Evolutionary conservation across 345 rosid genomes (phyloP).

Genomic region (Microthlaspi erraticum): DNA sequence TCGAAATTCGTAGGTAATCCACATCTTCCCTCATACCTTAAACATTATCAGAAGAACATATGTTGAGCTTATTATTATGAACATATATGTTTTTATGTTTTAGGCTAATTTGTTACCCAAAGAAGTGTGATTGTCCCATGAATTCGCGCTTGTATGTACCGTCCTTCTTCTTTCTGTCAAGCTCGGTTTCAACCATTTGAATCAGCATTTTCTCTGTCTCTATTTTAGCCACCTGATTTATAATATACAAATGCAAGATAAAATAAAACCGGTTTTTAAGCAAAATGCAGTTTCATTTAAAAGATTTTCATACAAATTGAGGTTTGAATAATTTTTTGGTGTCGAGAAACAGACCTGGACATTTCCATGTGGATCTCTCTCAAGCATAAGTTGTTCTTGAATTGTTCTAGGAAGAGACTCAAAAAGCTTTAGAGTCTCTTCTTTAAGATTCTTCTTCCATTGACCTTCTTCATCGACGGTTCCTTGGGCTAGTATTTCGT

Average conservation of each 20-base stretch:
- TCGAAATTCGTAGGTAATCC: slow-evolving; percentile 97
- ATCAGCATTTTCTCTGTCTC: slow-evolving; percentile 99
- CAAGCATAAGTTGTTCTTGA: slow-evolving; percentile 94
- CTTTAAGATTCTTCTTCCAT: slow-evolving; percentile 84
- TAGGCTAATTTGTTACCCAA: slow-evolving; percentile 60
- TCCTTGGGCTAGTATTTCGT: slow-evolving; percentile 87
- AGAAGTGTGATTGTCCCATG: slow-evolving; percentile 93
- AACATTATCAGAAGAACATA: slow-evolving; percentile 10
- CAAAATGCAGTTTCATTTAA: no score
- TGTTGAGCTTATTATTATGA: slow-evolving; percentile 3
- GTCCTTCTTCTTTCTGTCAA: slow-evolving; percentile 81
- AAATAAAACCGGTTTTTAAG: neutral
- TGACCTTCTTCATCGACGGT: slow-evolving; percentile 71
- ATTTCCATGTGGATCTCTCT: slow-evolving; percentile 99
- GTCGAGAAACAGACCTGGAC: slow-evolving; percentile 68
- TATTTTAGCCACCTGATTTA: slow-evolving; percentile 88
- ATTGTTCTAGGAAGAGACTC: slow-evolving; percentile 85
- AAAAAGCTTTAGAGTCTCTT: slow-evolving; percentile 70
- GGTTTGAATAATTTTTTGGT: neutral
- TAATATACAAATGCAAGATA: slow-evolving; percentile 3
- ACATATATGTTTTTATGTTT: neutral
- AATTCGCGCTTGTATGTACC: slow-evolving; percentile 67
- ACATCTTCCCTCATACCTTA: slow-evolving; percentile 96
- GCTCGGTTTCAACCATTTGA: slow-evolving; percentile 95
- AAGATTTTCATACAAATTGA: neutral